Percentiles rank a stretch among this genome's conserved stretches.
phyloP scores from a whole-genome alignment of 2,329 filamentous ascomycete species.

The Dactylellina sp. region DNA sequence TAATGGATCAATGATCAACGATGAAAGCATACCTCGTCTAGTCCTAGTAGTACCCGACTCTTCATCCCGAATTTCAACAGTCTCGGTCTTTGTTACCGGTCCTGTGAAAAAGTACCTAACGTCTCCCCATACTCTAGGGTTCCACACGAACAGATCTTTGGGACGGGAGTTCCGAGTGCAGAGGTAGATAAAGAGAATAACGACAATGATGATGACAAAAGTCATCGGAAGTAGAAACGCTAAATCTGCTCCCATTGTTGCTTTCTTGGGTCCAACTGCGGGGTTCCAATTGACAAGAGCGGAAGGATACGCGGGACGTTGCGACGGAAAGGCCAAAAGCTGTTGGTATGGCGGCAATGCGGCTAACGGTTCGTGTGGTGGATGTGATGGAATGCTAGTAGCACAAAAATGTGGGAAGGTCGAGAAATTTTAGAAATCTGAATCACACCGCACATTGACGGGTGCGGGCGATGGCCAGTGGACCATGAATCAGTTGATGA shows the following conservation, averaged over 20 bases:
- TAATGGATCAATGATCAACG: not conserved
- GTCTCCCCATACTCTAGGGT: constrained; percentile 31
- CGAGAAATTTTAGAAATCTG: not conserved
- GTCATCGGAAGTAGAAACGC: constrained; percentile 47
- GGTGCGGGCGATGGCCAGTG: not conserved
- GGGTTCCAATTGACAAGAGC: not conserved
- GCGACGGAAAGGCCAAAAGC: constrained; percentile 4
- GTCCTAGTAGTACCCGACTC: constrained; percentile 31
- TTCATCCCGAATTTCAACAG: constrained; percentile 37
- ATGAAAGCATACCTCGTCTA: constrained; percentile 17
- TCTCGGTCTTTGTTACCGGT: constrained; percentile 5
- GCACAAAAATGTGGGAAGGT: not conserved
- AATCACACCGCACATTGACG: not conserved
- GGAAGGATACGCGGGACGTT: not conserved
- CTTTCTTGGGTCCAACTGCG: not conserved
- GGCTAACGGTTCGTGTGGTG: not conserved
- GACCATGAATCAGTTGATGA: constrained; percentile 3
- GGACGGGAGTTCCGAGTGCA: constrained; percentile 51
- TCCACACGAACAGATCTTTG: constrained; percentile 29
- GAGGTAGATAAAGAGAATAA: constrained; percentile 49
- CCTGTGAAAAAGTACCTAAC: constrained; percentile 40
- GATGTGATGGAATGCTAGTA: not conserved
- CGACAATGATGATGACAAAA: constrained; percentile 45
- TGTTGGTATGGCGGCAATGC: not conserved
- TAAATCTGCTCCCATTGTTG: constrained; percentile 37